phyloP scores from a whole-genome alignment of 2,329 filamentous ascomycete genomes.

The Colletotrichum salicis region DNA sequence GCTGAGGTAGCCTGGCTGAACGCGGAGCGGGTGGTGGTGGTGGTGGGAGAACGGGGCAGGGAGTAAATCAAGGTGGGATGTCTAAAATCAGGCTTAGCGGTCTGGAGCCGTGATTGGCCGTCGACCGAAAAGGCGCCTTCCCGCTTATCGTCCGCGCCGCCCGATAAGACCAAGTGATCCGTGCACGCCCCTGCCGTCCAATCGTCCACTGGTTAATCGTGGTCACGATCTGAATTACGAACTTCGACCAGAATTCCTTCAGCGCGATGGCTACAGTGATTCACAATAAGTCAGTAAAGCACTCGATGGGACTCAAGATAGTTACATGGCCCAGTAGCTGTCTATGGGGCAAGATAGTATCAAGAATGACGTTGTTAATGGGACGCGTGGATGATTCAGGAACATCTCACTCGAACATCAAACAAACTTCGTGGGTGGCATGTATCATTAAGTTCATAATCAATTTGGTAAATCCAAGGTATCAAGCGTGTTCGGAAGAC shows the following conservation, averaged over 20 bases:
- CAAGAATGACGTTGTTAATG: no score
- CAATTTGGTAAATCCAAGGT: background rate
- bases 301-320: background rate
- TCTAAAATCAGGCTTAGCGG: conserved; percentile 37
- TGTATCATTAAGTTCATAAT: background rate
- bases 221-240: background rate
- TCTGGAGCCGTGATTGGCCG: conserved; percentile 19
- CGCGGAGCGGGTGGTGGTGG: conserved; percentile 17
- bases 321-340: background rate
- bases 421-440: background rate
- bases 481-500: background rate
- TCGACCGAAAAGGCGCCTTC: conserved; percentile 22
- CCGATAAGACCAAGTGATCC: conserved; percentile 26
- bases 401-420: background rate
- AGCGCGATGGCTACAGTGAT: background rate
- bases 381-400: background rate
- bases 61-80: conserved; percentile 39
- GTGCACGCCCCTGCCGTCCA: conserved; percentile 13
- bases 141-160: conserved; percentile 19
- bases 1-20: conserved; percentile 29
- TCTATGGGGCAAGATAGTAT: no score
- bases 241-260: background rate
- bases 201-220: background rate
- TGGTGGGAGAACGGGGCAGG: conserved; percentile 25
- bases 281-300: background rate